phyloP scores from a whole-genome alignment of 192 early-diverging fungal species.

The Phycomyces blakesleeanus region DNA sequence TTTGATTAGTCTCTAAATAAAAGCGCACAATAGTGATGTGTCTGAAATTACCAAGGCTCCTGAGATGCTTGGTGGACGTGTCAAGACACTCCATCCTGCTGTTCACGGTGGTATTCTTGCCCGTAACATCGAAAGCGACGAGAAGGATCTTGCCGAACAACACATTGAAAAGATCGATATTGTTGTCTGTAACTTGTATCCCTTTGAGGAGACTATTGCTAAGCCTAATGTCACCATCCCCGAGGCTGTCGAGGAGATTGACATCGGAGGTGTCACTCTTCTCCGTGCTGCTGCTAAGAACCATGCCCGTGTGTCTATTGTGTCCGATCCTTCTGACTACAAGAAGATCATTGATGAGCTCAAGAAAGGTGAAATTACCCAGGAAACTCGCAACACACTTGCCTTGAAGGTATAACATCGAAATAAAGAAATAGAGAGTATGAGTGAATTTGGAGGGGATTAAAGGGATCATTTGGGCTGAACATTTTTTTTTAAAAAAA shows the following conservation, averaged over 20 bases:
- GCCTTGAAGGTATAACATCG: conserved; percentile 66
- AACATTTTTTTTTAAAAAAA: too few relatives aligned
- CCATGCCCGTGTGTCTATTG: conserved; percentile 88
- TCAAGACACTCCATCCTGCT: conserved; percentile 98
- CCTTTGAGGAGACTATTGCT: conserved; percentile 92
- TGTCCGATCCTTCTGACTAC: conserved; percentile 94
- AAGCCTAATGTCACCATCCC: conserved; percentile 86
- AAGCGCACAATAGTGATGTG: conserved; percentile 69
- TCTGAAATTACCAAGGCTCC: conserved; percentile 97
- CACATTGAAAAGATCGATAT: conserved; percentile 91
- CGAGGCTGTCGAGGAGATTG: conserved; percentile 96
- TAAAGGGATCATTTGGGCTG: too few relatives aligned
- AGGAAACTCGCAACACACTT: conserved; percentile 68
- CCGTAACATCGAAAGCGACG: conserved; percentile 77
- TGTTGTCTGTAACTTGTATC: conserved; percentile 98
- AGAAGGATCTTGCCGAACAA: conserved; percentile 82
- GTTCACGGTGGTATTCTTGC: conserved; percentile 98
- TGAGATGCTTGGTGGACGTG: conserved; percentile 98
- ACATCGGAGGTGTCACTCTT: conserved; percentile 98
- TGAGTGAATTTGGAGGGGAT: too few relatives aligned
- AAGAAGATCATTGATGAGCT: conserved; percentile 73
- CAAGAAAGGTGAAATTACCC: conserved; percentile 57
- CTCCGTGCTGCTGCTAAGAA: conserved; percentile 99
- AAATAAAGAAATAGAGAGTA: not conserved
- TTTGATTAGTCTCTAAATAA: not conserved